Base-by-base conservation (phyloP, 306 rosid species). In the Rosa multiflora region DNA sequence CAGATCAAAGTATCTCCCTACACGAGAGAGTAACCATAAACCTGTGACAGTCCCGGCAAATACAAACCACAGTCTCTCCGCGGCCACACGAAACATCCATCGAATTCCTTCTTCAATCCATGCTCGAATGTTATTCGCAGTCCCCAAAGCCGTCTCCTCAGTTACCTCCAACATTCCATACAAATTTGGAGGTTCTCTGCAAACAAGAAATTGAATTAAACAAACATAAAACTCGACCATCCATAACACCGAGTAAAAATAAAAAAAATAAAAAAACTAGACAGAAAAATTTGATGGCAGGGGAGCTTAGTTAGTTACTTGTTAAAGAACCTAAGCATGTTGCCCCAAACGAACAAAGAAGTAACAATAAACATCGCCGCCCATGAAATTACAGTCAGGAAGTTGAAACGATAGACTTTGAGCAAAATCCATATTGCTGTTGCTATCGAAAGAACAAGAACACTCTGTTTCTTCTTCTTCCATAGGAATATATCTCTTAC, bases 381-480 rank as follows among this genome's bases (percentile, higher is more conserved):
- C 90, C 91, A 88, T 20, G 94, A 89, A 69, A 88, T 18, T 20
- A 93, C 51, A 17, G 91, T 85, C 72, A 88, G 64, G 78, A 87
- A 85, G 75, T 84, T 86, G 89, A 87, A 91, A 17, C 70, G 80
- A 70, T 80, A 89, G 21, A 86, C 86, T 84, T 89, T 59, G 75
- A 91, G 82, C 70, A 87, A 75, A 18, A 85, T 80, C 97, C 94
- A 93, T 21, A 75, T 69, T 78, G 82, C 81, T n/a, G 94, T 89
- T 75, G 91, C 82, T 2, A 46, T 73, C 18, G 76, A 52, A 4
- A 91, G 77, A 79, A 88, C 37, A 13, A 67, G 42, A 1, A 80
- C 15, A 61, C 84, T 84, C 26, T 71, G 74, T 77, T 74, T 86
- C 80, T 80, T 88, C 76, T 87, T 88, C 82, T 73, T 89, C 98